Percentiles rank a stretch among this genome's conserved stretches.
These are phyloP conservation scores for Somion occarium DNA, from an alignment of 1,284 basidiomycete genomes.

Conservation along the genomic window DNA sequence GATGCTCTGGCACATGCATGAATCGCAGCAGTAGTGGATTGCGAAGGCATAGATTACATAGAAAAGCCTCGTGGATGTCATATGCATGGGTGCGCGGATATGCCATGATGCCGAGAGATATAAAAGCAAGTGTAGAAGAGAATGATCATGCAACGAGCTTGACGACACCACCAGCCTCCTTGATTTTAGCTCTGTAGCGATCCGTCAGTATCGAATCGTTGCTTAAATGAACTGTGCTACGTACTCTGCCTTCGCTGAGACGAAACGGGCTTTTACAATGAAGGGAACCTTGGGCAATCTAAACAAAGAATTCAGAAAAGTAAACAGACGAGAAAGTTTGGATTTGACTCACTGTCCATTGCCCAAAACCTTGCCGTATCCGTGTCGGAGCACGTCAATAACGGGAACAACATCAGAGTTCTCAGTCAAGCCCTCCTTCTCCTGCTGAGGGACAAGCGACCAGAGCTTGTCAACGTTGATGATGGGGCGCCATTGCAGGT, in stretches of 20 bases:
- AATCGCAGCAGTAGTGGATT: no score
- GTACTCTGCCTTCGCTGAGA: conserved; percentile 85
- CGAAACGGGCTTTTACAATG: conserved; percentile 95
- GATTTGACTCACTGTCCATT: conserved; percentile 68
- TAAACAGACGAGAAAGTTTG: no score
- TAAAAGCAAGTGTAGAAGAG: conserved; percentile 21
- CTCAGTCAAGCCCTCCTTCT: conserved; percentile 70
- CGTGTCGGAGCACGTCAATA: conserved; percentile 81
- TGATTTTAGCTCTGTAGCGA: conserved; percentile 53
- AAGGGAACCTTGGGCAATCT: conserved; percentile 81
- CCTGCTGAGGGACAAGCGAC: conserved; percentile 72
- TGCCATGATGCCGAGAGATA: conserved; percentile 20
- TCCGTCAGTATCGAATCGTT: background rate
- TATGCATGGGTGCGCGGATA: conserved; percentile 26
- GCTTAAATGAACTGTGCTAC: conserved; percentile 28
- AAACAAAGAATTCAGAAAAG: conserved; percentile 3
- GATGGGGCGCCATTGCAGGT: conserved; percentile 86
- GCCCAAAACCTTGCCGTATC: conserved; percentile 90
- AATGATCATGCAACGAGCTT: conserved; percentile 75
- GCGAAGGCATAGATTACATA: conserved; percentile 27
- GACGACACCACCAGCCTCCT: conserved; percentile 92
- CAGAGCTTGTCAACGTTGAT: conserved; percentile 97
- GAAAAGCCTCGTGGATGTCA: conserved; percentile 26
- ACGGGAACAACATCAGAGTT: conserved; percentile 82
- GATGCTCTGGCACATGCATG: no score